Percentiles rank a stretch among this genome's conserved stretches.
Evolutionary conservation across 257 asterid species (phyloP).

Genomic region (Striga asiatica): DNA sequence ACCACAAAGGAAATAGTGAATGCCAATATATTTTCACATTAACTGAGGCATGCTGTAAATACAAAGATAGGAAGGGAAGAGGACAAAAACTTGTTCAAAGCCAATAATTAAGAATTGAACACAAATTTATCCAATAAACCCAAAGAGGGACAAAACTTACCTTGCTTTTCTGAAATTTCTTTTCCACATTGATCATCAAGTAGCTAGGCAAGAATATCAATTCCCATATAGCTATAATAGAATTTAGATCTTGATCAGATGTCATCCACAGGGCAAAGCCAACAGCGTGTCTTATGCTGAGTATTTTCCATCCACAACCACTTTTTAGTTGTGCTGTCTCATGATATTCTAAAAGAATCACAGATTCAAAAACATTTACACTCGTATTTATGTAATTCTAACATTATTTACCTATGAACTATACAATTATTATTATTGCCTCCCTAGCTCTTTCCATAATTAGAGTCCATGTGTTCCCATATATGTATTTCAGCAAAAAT

Average conservation of each 20-base stretch:
- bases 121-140: background rate
- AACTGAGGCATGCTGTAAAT: background rate
- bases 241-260: too few species aligned
- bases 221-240: background rate
- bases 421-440: slow-evolving; percentile 24
- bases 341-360: slow-evolving; percentile 12
- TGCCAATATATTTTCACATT: background rate
- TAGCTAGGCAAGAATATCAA: background rate
- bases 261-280: slow-evolving; percentile 7
- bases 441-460: background rate
- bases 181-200: background rate
- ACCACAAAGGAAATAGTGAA: background rate
- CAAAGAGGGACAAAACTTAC: slow-evolving; percentile 11
- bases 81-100: background rate
- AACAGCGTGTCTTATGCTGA: too few species aligned
- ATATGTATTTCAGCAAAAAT: background rate
- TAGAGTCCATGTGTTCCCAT: too few species aligned
- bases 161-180: background rate
- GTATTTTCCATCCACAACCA: slow-evolving; percentile 21
- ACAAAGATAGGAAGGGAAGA: background rate
- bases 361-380: slow-evolving; percentile 18
- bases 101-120: slow-evolving; percentile 11
- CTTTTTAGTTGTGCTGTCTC: slow-evolving; percentile 21
- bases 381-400: slow-evolving; percentile 16
- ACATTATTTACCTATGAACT: slow-evolving; percentile 21